A percentile compares a stretch with the other conserved stretches of the same genome.
These are phyloP conservation scores for Perkinsus olseni DNA, from an alignment of 169 alveolate species.

Conservation along the genomic window DNA sequence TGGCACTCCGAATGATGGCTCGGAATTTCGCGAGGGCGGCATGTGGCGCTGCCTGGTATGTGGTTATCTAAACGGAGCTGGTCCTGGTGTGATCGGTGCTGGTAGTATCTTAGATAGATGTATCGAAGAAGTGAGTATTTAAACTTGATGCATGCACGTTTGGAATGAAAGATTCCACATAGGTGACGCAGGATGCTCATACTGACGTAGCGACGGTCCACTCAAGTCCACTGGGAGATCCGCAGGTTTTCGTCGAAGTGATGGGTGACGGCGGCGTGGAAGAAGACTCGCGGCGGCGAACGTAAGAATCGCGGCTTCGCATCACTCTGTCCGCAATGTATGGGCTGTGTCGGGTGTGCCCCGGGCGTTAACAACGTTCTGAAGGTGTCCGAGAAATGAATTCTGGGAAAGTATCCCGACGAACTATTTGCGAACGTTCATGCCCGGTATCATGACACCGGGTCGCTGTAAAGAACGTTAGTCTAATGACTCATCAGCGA, in stretches of 20 bases:
- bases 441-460: too few species aligned
- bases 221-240: neutral
- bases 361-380: too few species aligned
- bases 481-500: too few species aligned
- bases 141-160: neutral
- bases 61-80: neutral
- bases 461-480: too few species aligned
- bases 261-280: too few species aligned
- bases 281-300: too few species aligned
- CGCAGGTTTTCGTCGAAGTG: neutral
- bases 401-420: too few species aligned
- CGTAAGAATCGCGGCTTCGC: too few species aligned
- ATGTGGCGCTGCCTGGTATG: neutral
- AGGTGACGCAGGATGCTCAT: neutral
- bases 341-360: too few species aligned
- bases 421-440: too few species aligned
- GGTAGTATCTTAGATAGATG: neutral
- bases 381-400: too few species aligned
- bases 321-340: too few species aligned
- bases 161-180: neutral
- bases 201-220: neutral
- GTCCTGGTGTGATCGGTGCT: neutral
- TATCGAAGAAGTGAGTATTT: neutral
- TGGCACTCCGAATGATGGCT: neutral
- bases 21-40: neutral